These are phyloP conservation scores for Dryadomyces quercivorus DNA, from an alignment of 2,329 filamentous ascomycete species.

Conservation along the genomic window DNA sequence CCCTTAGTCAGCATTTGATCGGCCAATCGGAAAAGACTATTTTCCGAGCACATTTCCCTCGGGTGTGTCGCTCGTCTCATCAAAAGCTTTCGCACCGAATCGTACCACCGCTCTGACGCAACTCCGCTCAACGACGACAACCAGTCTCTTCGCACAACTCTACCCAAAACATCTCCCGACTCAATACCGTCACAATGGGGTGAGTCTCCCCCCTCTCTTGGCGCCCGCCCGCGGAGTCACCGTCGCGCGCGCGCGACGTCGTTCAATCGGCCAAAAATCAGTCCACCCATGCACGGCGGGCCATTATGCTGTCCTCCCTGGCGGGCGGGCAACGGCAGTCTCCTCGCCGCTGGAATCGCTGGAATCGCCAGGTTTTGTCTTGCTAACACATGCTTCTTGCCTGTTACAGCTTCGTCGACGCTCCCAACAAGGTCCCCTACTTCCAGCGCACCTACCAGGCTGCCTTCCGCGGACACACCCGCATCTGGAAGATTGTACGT, in stretches of 20 bases:
- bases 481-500: slow-evolving; percentile 63
- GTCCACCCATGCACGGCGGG: not conserved
- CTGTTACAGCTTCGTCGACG: slow-evolving; percentile 48
- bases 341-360: no score
- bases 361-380: not conserved
- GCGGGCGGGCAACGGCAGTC: not conserved
- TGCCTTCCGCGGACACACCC: slow-evolving; percentile 55
- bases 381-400: slow-evolving; percentile 18
- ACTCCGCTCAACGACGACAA: slow-evolving; percentile 2
- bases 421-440: slow-evolving; percentile 63
- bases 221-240: not conserved
- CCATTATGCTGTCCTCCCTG: not conserved
- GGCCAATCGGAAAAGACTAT: slow-evolving; percentile 12
- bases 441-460: slow-evolving; percentile 66
- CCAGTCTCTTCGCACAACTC: slow-evolving; percentile 1
- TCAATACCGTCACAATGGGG: slow-evolving; percentile 12
- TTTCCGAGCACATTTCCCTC: slow-evolving; percentile 8
- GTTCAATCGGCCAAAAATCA: not conserved
- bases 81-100: slow-evolving; percentile 11
- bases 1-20: not conserved
- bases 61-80: slow-evolving; percentile 5
- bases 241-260: not conserved
- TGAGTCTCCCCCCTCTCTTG: slow-evolving; percentile 3
- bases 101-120: slow-evolving; percentile 9
- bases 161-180: not conserved